Conservation (phyloP, 2,329 filamentous ascomycete species). For the Ophiostoma perfectum region DNA sequence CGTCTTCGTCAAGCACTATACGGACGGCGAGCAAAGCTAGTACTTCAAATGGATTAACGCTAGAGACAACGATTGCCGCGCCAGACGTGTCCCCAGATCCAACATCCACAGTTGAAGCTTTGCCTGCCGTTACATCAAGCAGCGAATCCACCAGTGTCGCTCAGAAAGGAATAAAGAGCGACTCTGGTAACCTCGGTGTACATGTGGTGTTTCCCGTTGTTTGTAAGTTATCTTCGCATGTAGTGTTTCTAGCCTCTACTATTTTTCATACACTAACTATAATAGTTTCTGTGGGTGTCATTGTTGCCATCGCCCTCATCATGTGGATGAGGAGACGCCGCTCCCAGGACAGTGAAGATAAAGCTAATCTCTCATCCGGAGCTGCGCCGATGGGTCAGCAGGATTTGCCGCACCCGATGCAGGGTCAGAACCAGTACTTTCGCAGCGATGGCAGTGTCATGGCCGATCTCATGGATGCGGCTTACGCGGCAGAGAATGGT, state of each 20-base stretch:
- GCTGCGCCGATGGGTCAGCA: neutral
- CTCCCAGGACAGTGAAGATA: neutral
- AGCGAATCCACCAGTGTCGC: neutral
- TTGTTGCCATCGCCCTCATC: neutral
- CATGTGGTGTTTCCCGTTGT: constrained; percentile 6
- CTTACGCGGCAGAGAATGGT: constrained; percentile 5
- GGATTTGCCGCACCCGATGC: neutral
- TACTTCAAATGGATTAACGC: neutral
- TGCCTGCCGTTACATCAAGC: neutral
- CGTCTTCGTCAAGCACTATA: neutral
- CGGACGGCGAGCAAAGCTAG: neutral
- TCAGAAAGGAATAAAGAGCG: neutral
- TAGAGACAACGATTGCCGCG: neutral
- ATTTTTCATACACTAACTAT: neutral
- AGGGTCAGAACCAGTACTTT: neutral
- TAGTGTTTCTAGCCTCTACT: neutral
- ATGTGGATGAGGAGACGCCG: neutral
- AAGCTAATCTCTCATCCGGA: neutral
- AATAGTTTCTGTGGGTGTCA: constrained; percentile 1
- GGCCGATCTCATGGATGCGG: constrained; percentile 13
- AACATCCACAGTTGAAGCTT: neutral
- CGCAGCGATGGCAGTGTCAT: constrained; percentile 11
- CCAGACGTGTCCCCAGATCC: neutral
- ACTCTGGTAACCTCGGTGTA: neutral
- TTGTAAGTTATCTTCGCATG: neutral